Percentiles rank a stretch among this genome's conserved stretches.
These are phyloP conservation scores for Globisporangium lucens DNA, from an alignment of 352 stramenopile genomes.

Conservation along the genomic window DNA sequence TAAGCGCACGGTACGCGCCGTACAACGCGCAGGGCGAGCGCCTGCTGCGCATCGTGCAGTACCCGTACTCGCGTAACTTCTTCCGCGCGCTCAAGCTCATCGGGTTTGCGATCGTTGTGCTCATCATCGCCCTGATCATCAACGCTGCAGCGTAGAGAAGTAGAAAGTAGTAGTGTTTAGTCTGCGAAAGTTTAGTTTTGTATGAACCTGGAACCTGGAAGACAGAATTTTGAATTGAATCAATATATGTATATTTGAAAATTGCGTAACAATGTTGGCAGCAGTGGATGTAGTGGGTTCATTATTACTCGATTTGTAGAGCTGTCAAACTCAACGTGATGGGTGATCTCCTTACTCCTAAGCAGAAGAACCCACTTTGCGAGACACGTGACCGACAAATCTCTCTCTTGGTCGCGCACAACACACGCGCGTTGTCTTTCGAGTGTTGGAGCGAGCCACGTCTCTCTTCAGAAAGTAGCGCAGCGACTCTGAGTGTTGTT, in stretches of 20 bases:
- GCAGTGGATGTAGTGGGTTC: no score
- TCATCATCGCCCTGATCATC: conserved; percentile 5
- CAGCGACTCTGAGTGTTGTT: neutral
- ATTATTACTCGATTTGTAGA: no score
- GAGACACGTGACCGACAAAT: neutral
- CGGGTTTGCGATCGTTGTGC: neutral
- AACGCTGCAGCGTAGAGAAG: neutral
- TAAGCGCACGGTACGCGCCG: conserved; percentile 50
- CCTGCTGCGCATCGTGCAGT: conserved; percentile 38
- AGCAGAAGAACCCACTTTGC: no score
- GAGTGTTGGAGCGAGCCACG: neutral
- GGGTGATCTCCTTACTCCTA: no score
- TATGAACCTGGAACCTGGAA: neutral
- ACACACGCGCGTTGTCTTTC: neutral
- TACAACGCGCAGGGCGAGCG: conserved; percentile 36
- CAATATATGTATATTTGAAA: conserved; percentile 1
- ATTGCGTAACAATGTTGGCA: neutral
- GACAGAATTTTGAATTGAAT: neutral
- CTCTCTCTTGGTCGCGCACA: neutral
- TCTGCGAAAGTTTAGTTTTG: neutral
- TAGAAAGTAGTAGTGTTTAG: neutral
- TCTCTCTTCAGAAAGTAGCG: neutral
- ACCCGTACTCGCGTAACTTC: conserved; percentile 33
- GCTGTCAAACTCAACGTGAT: no score
- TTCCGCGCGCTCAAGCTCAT: conserved; percentile 4